Conservation (phyloP, 768 basidiomycete genomes). For the Podaxis sp. region DNA sequence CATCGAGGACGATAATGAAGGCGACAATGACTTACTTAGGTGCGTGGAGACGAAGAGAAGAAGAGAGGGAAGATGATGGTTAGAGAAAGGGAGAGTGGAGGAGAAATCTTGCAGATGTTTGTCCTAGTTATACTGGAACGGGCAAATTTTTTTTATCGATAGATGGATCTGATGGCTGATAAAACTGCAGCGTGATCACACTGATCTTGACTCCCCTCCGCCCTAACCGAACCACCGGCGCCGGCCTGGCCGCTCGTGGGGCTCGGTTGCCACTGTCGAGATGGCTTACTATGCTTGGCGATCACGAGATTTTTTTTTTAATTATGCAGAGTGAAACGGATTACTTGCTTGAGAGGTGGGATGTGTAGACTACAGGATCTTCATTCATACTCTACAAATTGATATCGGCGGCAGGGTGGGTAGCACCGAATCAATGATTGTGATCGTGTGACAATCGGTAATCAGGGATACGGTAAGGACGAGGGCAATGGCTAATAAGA, state of each 20-base stretch:
- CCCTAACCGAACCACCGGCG: conserved; percentile 24
- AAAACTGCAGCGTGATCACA: conserved; percentile 42
- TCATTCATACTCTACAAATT: conserved; percentile 18
- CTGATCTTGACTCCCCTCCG: conserved; percentile 43
- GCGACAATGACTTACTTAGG: conserved; percentile 35
- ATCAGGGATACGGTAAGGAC: background rate
- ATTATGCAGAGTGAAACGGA: background rate
- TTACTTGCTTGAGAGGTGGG: background rate
- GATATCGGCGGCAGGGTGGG: conserved; percentile 2
- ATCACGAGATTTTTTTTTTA: too few species aligned
- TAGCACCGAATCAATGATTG: background rate
- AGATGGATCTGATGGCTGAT: conserved; percentile 53
- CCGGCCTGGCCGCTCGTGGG: conserved; percentile 15
- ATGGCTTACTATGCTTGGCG: too few species aligned
- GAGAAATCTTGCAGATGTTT: conserved; percentile 43
- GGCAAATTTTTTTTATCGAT: conserved; percentile 64
- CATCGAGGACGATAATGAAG: conserved; percentile 15
- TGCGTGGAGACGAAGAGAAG: conserved; percentile 27
- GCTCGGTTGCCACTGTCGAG: background rate
- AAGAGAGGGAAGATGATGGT: conserved; percentile 47
- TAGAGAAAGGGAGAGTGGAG: conserved; percentile 38
- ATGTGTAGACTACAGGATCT: conserved; percentile 2
- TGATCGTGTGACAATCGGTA: conserved; percentile 13
- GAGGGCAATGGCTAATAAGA: conserved; percentile 12
- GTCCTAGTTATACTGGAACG: conserved; percentile 60